phyloP scores from a whole-genome alignment of 345 rosid species.

The Mercurialis annua region DNA sequence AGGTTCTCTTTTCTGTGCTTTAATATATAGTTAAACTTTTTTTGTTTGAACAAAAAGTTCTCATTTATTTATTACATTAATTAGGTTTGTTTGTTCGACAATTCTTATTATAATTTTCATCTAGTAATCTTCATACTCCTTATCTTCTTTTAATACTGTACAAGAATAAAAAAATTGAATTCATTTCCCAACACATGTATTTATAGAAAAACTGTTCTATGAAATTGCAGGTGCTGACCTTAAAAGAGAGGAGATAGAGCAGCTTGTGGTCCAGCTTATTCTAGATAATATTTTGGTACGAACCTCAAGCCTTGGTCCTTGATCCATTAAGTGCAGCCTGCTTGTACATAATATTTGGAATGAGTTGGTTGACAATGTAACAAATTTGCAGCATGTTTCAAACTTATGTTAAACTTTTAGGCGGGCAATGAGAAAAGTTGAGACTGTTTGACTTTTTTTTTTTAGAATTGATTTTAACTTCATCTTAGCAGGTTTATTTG shows the following conservation, averaged over 20 bases:
- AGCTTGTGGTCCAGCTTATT: constrained; percentile 64
- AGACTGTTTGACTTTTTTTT: neutral
- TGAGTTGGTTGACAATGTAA: neutral
- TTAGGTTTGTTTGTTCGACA: neutral
- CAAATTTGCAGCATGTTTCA: neutral
- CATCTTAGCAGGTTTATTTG: neutral
- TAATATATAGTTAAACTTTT: neutral
- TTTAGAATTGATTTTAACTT: neutral
- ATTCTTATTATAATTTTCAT: neutral
- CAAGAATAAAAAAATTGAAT: neutral
- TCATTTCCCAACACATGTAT: neutral
- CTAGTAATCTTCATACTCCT: neutral
- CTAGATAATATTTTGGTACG: constrained; percentile 71
- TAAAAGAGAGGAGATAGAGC: constrained; percentile 73
- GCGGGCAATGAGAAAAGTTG: too few species aligned
- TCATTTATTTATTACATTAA: neutral
- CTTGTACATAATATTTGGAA: neutral
- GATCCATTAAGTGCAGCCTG: neutral
- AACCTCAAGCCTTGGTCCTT: constrained; percentile 9
- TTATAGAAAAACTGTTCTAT: neutral
- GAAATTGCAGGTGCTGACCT: constrained; percentile 50
- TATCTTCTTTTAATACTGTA: neutral
- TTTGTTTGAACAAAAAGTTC: neutral
- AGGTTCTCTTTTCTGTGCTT: neutral
- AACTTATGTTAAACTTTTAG: neutral